These are phyloP conservation scores for Saccharum spontaneum DNA, from an alignment of 176 grass and related monocot species.

Conservation along the genomic window DNA sequence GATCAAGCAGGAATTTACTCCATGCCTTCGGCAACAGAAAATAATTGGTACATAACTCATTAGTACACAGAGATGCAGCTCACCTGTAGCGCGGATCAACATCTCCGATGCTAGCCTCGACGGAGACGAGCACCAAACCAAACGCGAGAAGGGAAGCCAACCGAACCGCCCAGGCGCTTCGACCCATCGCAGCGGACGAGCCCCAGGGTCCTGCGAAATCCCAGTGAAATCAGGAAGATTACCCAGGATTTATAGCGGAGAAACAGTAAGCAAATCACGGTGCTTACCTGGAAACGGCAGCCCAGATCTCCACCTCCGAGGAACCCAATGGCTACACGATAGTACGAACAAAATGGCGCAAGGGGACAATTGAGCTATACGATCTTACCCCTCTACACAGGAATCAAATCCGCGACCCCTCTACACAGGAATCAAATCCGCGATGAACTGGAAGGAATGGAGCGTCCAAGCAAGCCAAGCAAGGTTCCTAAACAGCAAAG, in stretches of 20 bases:
- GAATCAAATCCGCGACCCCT: no score
- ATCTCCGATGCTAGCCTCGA: slow-evolving; percentile 76
- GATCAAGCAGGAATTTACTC: neutral
- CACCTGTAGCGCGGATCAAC: slow-evolving; percentile 77
- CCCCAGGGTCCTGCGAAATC: neutral
- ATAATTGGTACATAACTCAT: neutral
- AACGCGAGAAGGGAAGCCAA: slow-evolving; percentile 44
- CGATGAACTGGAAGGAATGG: neutral
- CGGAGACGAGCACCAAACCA: slow-evolving; percentile 37
- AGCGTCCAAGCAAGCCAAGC: neutral
- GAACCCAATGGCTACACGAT: neutral
- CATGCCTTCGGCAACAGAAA: neutral
- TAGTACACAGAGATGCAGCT: neutral
- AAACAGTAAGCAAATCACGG: neutral
- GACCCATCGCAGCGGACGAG: slow-evolving; percentile 38
- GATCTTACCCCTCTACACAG: no score
- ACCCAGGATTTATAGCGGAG: neutral
- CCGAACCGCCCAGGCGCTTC: slow-evolving; percentile 21
- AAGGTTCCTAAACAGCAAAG: no score
- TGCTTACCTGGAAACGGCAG: neutral
- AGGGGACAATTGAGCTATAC: neutral
- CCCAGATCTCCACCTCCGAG: neutral
- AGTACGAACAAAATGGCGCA: neutral
- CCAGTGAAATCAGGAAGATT: neutral
- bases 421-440: neutral